Evolutionary conservation across 139 green algal species (phyloP), one percentile per base, ranked within the genome.

Genomic region (Zygnema circumcarinatum): DNA sequence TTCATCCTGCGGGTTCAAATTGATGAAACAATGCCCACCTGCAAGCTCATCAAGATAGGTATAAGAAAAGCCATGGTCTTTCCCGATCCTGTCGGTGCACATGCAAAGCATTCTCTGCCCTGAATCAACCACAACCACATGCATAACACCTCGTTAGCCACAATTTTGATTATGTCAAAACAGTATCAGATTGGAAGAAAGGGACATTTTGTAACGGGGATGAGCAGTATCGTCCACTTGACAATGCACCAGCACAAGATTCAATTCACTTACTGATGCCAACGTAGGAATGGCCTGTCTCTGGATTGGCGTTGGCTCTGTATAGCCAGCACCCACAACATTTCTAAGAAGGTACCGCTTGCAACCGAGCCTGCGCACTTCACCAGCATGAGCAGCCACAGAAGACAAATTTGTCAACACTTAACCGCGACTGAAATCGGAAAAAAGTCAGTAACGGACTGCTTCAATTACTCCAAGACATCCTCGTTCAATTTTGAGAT

Each of bases 1-100:
- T n/a, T n/a, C n/a, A n/a, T n/a, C n/a, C n/a, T n/a, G n/a, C n/a
- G n/a, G n/a, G n/a, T n/a, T n/a, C n/a, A n/a, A n/a, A n/a, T n/a
- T n/a, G n/a, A n/a, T n/a, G n/a, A n/a, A n/a, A n/a, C n/a, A 52
- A 52, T 32, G 80, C 79, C 2, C 54, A 78, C 86, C 81, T 84
- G 38, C 0, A 84, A 81, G 0, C 2, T 42, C 86, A 90, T 86
- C 32, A 90, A 38, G 1, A 90, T 89, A 0, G 96, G 96, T 62
- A 99, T 83, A 42, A 98, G 86, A 87, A 98, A 99, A 0, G 95
- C 96, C 1, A 99, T 88, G 0, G 96, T 99, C 92, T 99, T 94
- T 79, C 75, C 78, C 0, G 76, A 85, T 2, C 94, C 93, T 52
- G 96, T 99, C 35, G 96, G 96, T 0, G 96, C 96, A 69, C 86